phyloP scores from a whole-genome alignment of 768 basidiomycete genomes.

The Tylopilus balloui region DNA sequence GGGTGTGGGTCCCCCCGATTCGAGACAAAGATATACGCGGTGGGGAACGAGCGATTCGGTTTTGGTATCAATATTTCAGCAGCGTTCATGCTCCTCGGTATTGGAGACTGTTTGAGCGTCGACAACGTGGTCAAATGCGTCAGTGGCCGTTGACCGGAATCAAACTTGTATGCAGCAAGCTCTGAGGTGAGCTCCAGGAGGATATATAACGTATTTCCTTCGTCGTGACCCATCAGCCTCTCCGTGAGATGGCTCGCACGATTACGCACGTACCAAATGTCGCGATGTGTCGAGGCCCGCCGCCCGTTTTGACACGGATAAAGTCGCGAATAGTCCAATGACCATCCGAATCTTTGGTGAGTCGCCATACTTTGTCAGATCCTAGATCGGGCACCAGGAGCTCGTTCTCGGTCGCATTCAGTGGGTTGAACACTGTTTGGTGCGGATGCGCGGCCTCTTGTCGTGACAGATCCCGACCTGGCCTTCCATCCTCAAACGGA shows the following conservation, averaged over 20 bases:
- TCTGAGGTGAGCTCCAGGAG: constrained; percentile 62
- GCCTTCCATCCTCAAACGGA: constrained; percentile 39
- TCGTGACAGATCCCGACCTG: constrained; percentile 60
- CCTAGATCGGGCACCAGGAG: constrained; percentile 76
- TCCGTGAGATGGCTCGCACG: neutral
- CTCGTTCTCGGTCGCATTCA: constrained; percentile 47
- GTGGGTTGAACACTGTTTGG: constrained; percentile 46
- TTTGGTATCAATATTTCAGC: constrained; percentile 65
- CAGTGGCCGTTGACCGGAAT: constrained; percentile 39
- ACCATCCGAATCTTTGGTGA: constrained; percentile 41
- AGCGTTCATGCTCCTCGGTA: constrained; percentile 51
- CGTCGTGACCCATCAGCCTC: neutral
- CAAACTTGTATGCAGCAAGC: constrained; percentile 52
- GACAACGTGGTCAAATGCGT: constrained; percentile 37
- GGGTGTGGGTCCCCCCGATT: constrained; percentile 71
- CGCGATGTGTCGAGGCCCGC: constrained; percentile 69
- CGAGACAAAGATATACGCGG: constrained; percentile 63
- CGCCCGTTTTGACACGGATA: constrained; percentile 48
- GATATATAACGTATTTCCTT: constrained; percentile 63
- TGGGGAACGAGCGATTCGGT: constrained; percentile 48
- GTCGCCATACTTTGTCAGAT: constrained; percentile 59
- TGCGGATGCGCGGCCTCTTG: constrained; percentile 78
- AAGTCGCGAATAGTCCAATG: constrained; percentile 48
- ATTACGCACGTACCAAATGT: constrained; percentile 48
- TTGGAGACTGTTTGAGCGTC: constrained; percentile 46